Evolutionary conservation across 257 asterid genomes (phyloP).

Genomic region (Mitragyna speciosa): DNA sequence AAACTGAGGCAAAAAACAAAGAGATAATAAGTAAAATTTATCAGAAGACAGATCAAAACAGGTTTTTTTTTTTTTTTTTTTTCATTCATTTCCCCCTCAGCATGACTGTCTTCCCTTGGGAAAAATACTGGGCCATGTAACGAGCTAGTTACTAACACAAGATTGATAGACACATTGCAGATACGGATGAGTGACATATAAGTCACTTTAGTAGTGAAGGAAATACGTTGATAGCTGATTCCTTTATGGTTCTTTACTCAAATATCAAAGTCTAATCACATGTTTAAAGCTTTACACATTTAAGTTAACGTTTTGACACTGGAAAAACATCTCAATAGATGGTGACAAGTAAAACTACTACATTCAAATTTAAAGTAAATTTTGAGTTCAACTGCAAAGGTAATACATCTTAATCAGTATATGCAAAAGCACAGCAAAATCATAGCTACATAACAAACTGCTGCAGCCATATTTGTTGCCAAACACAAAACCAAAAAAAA

Average conservation of each 20-base stretch:
- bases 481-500: neutral
- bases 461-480: neutral
- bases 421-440: neutral
- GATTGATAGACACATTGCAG: neutral
- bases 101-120: neutral
- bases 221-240: neutral
- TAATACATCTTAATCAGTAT: neutral
- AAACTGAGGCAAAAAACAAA: slow-evolving; percentile 51
- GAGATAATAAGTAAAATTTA: neutral
- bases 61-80: too few species aligned
- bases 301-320: neutral
- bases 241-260: neutral
- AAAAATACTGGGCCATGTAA: neutral
- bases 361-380: neutral
- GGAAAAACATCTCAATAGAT: neutral
- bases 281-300: neutral
- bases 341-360: neutral
- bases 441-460: neutral
- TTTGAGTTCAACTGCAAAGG: neutral
- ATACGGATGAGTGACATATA: neutral
- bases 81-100: too few species aligned
- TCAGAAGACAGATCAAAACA: neutral
- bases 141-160: neutral
- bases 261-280: neutral
- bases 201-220: neutral